Conservation (phyloP, 257 asterid genomes). For the Solanum chiquidenum region DNA sequence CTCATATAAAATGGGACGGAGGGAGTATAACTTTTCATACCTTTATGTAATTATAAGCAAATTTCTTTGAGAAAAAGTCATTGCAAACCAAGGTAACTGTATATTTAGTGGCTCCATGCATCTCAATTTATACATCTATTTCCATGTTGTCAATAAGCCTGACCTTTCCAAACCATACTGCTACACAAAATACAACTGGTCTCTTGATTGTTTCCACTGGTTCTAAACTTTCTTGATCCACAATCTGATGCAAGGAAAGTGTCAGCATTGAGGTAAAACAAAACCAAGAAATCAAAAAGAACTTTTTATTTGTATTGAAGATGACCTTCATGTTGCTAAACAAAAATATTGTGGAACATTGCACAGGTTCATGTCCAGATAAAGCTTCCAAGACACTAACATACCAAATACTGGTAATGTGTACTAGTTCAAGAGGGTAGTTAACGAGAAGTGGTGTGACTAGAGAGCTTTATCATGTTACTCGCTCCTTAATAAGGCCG, state of each 20-base stretch:
- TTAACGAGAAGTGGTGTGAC: neutral
- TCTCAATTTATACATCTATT: slow-evolving; percentile 19
- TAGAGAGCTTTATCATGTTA: neutral
- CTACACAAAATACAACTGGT: slow-evolving; percentile 69
- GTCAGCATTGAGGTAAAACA: neutral
- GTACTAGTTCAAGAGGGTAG: neutral
- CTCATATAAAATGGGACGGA: too few relatives aligned
- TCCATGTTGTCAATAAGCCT: slow-evolving; percentile 87
- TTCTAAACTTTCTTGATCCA: slow-evolving; percentile 65
- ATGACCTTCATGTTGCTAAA: neutral
- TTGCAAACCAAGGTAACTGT: neutral
- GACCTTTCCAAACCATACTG: slow-evolving; percentile 82
- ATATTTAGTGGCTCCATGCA: neutral
- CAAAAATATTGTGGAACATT: neutral
- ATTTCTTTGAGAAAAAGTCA: neutral
- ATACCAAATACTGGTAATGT: neutral
- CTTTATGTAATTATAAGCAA: neutral
- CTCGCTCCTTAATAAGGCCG: neutral
- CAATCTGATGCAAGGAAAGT: slow-evolving; percentile 40
- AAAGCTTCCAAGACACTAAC: neutral
- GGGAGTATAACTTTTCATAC: neutral
- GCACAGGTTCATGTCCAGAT: neutral
- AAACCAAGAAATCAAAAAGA: neutral
- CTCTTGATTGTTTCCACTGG: slow-evolving; percentile 38
- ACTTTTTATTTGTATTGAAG: neutral